Evolutionary conservation across 176 grass and related monocot genomes (phyloP).

Genomic region (Hyparrhenia diplandra): DNA sequence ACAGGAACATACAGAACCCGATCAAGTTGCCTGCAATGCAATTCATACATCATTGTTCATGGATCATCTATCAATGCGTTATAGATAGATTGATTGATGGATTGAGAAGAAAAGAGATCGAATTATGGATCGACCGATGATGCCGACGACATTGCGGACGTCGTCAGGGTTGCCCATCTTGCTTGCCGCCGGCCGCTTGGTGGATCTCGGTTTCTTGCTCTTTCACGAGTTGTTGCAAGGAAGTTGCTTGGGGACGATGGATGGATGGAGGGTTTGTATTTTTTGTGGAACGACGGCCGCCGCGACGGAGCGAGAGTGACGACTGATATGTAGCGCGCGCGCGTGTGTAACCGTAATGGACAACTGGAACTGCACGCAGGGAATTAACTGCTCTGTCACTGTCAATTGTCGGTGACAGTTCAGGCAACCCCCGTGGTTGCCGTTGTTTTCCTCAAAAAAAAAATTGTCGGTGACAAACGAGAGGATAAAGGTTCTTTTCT

Average conservation of each 20-base stretch:
- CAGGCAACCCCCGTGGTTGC: too few species aligned
- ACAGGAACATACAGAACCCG: constrained; percentile 70
- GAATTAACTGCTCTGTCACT: too few species aligned
- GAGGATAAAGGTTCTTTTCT: too few species aligned
- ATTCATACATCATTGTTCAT: too few species aligned
- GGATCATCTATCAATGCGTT: too few species aligned
- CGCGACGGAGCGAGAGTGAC: not conserved
- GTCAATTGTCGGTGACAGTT: too few species aligned
- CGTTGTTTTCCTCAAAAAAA: too few species aligned
- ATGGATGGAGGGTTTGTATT: not conserved
- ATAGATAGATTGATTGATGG: too few species aligned
- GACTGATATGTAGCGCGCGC: not conserved
- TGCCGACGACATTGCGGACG: constrained; percentile 38
- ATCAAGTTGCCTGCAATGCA: constrained; percentile 44
- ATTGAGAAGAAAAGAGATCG: not conserved
- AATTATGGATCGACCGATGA: constrained; percentile 25
- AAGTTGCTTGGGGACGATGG: too few species aligned
- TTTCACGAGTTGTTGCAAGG: too few species aligned
- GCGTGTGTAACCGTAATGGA: not conserved
- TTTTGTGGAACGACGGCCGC: not conserved
- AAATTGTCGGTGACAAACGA: too few species aligned
- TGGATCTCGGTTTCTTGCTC: not conserved
- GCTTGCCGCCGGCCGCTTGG: not conserved
- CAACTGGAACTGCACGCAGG: not conserved
- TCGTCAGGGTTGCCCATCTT: constrained; percentile 18